Conservation (phyloP, 371 early-diverging fungal genomes). For the Zancudomyces culisetae region DNA sequence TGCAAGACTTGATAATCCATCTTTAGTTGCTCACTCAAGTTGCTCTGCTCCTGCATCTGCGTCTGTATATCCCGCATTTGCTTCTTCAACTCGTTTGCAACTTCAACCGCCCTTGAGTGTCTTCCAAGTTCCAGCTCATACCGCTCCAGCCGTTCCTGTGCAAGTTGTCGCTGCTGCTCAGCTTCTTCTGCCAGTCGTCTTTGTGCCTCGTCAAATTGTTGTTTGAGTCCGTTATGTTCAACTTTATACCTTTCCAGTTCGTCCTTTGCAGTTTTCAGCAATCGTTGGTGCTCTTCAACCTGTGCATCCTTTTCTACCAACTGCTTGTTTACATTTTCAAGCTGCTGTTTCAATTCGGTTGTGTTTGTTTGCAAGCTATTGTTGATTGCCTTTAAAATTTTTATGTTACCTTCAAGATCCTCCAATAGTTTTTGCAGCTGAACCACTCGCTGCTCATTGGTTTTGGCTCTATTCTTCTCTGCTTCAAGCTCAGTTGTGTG, state of each 20-base stretch:
- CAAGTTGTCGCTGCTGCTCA: constrained; percentile 15
- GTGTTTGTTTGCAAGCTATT: background rate
- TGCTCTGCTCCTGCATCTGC: constrained; percentile 6
- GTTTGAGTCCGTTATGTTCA: constrained; percentile 5
- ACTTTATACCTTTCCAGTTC: background rate
- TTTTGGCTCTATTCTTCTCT: background rate
- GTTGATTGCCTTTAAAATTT: background rate
- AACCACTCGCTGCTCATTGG: constrained; percentile 3
- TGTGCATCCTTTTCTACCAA: constrained; percentile 6
- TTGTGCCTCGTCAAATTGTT: constrained; percentile 2
- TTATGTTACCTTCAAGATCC: constrained; percentile 7
- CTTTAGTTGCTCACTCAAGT: constrained; percentile 18
- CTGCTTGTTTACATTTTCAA: background rate
- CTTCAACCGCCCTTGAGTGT: constrained; percentile 31
- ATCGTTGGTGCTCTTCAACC: background rate
- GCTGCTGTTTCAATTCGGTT: background rate
- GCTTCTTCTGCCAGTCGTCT: constrained; percentile 19
- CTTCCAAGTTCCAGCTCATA: constrained; percentile 33
- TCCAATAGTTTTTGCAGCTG: background rate
- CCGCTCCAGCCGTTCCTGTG: constrained; percentile 26
- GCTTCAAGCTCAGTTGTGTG: constrained; percentile 5
- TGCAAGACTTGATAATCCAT: constrained; percentile 8
- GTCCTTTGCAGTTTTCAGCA: background rate
- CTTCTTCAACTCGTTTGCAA: constrained; percentile 14
- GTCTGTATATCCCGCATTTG: constrained; percentile 3